Evolutionary conservation across 192 early-diverging fungal species (phyloP).

Genomic region (Backusella tuberculispora): DNA sequence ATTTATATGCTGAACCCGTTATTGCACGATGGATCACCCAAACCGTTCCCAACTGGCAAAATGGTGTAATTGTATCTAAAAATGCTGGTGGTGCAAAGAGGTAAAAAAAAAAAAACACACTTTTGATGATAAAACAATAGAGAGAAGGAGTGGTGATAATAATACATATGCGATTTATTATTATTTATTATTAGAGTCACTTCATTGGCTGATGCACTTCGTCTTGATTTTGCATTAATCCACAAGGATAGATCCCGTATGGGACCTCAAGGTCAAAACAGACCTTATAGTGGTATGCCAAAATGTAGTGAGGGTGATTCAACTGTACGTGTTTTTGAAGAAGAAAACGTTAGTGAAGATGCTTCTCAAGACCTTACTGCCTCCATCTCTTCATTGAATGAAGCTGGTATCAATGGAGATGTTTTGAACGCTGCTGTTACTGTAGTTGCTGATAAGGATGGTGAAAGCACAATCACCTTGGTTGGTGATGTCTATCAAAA

Average conservation of each 20-base stretch:
- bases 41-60: constrained; percentile 85
- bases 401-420: constrained; percentile 30
- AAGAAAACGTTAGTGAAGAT: constrained; percentile 1
- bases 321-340: constrained; percentile 13
- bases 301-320: constrained; percentile 14
- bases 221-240: constrained; percentile 94
- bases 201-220: constrained; percentile 90
- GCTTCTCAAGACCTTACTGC: constrained; percentile 28
- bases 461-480: constrained; percentile 57
- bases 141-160: not conserved
- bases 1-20: constrained; percentile 91
- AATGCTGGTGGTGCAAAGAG: constrained; percentile 98
- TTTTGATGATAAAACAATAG: too few relatives aligned
- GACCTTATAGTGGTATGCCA: constrained; percentile 40
- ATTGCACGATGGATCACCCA: constrained; percentile 90
- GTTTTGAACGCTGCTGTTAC: constrained; percentile 41
- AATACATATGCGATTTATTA: not conserved
- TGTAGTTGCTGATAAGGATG: constrained; percentile 39
- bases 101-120: constrained; percentile 38
- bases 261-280: constrained; percentile 37
- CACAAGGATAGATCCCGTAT: constrained; percentile 78
- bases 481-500: constrained; percentile 93
- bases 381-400: constrained; percentile 37
- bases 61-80: constrained; percentile 92
- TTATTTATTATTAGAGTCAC: constrained; percentile 57